Evolutionary conservation across 202 grass and related monocot species (phyloP).

Genomic region (Setaria viridis): DNA sequence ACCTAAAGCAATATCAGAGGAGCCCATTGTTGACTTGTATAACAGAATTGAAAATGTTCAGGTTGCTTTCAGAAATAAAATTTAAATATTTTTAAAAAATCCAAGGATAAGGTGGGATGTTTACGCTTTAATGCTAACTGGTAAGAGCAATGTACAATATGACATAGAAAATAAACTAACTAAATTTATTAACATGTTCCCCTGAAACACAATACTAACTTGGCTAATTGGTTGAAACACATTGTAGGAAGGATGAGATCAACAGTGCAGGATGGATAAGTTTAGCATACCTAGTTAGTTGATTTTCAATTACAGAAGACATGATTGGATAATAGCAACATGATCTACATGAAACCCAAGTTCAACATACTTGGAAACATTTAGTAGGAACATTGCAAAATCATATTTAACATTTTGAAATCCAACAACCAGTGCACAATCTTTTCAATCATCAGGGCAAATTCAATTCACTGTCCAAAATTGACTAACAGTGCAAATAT

Average conservation of each 20-base stretch:
- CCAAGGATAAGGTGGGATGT: background rate
- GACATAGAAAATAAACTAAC: background rate
- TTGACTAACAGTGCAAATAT: background rate
- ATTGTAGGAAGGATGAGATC: background rate
- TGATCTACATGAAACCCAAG: background rate
- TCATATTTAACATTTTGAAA: background rate
- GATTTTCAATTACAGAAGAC: background rate
- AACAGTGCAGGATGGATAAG: background rate
- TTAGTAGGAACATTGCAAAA: background rate
- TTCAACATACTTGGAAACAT: background rate
- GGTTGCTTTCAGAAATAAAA: constrained; percentile 17
- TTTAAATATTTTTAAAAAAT: background rate
- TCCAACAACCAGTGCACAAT: background rate
- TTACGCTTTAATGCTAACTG: background rate
- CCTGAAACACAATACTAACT: background rate
- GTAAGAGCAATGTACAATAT: background rate
- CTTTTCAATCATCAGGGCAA: background rate
- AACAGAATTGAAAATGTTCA: background rate
- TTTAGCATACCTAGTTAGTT: background rate
- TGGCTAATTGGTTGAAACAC: background rate
- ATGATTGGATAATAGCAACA: constrained; percentile 21
- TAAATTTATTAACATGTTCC: background rate
- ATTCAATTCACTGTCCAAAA: background rate
- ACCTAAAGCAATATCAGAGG: constrained; percentile 31
- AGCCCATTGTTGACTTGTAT: constrained; percentile 4